phyloP scores from a whole-genome alignment of 73 alveolate genomes.

The Paramecium bursaria region DNA sequence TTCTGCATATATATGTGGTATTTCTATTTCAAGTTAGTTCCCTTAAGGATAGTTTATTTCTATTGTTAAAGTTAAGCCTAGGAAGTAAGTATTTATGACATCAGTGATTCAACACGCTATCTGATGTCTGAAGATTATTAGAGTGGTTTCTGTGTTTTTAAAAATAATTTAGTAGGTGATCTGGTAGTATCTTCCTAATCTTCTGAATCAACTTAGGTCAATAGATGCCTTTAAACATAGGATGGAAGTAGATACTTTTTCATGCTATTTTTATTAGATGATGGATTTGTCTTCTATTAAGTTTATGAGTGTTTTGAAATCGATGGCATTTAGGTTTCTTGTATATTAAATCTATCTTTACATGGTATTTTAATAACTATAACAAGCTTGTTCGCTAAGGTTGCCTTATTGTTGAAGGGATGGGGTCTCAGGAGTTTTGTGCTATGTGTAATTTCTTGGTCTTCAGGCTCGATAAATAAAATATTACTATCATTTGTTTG shows the following conservation, averaged over 20 bases:
- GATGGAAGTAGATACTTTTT: background rate
- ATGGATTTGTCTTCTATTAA: constrained; percentile 15
- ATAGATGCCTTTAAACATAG: constrained; percentile 1
- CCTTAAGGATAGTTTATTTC: background rate
- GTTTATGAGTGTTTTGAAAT: constrained; percentile 21
- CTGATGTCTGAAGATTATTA: background rate
- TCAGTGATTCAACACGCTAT: constrained; percentile 18
- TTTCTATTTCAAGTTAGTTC: constrained; percentile 18
- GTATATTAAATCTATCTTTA: background rate
- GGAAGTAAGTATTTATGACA: constrained; percentile 18
- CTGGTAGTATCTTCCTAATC: constrained; percentile 23
- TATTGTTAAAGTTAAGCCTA: constrained; percentile 19
- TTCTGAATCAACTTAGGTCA: constrained; percentile 16
- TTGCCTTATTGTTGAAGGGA: constrained; percentile 25
- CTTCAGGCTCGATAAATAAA: constrained; percentile 42
- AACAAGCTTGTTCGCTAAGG: constrained; percentile 39
- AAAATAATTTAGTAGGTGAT: constrained; percentile 1
- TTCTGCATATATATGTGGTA: background rate
- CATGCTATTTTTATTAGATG: constrained; percentile 11
- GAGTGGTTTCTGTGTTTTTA: background rate
- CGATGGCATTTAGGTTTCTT: background rate
- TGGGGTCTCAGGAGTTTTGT: constrained; percentile 52
- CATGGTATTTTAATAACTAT: constrained; percentile 29
- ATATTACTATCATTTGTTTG: constrained; percentile 17
- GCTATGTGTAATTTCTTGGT: constrained; percentile 2